These are phyloP conservation scores for Coniochaeta sp. DNA, from an alignment of 2,329 filamentous ascomycete genomes.

Conservation along the genomic window DNA sequence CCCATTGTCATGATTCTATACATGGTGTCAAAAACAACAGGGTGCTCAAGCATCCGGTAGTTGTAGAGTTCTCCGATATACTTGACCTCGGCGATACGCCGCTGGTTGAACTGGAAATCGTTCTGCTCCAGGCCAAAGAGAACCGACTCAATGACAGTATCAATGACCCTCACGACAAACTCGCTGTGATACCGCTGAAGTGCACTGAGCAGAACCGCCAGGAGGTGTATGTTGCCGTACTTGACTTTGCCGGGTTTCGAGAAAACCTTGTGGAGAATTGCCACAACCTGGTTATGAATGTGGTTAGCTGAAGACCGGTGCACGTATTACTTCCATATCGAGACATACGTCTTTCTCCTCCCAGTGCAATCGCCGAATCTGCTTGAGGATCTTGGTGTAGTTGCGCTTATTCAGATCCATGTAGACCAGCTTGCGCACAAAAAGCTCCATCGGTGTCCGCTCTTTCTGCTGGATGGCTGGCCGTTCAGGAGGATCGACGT, in stretches of 20 bases:
- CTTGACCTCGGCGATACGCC: conserved; percentile 89
- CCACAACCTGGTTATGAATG: conserved; percentile 17
- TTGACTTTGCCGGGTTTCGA: conserved; percentile 96
- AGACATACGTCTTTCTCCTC: conserved; percentile 71
- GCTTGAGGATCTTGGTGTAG: conserved; percentile 87
- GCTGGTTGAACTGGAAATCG: conserved; percentile 95
- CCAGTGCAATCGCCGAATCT: conserved; percentile 94
- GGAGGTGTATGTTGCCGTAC: conserved; percentile 90
- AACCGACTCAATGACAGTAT: conserved; percentile 84
- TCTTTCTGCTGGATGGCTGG: conserved; percentile 96
- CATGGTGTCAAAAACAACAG: conserved; percentile 88
- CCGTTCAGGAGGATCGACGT: conserved; percentile 89
- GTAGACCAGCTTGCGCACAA: conserved; percentile 88
- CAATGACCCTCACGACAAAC: conserved; percentile 86
- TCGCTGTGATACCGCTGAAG: conserved; percentile 87
- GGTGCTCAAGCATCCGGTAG: conserved; percentile 92
- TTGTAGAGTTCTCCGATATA: conserved; percentile 96
- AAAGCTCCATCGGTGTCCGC: conserved; percentile 84
- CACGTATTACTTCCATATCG: background rate
- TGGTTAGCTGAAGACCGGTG: conserved; percentile 5
- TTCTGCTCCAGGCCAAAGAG: conserved; percentile 86
- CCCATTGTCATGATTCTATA: conserved; percentile 94
- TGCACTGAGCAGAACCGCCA: conserved; percentile 82
- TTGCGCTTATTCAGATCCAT: conserved; percentile 90
- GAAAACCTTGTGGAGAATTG: conserved; percentile 73